phyloP scores from a whole-genome alignment of 2,329 filamentous ascomycete species.

The Trichophyton mentagrophytes region DNA sequence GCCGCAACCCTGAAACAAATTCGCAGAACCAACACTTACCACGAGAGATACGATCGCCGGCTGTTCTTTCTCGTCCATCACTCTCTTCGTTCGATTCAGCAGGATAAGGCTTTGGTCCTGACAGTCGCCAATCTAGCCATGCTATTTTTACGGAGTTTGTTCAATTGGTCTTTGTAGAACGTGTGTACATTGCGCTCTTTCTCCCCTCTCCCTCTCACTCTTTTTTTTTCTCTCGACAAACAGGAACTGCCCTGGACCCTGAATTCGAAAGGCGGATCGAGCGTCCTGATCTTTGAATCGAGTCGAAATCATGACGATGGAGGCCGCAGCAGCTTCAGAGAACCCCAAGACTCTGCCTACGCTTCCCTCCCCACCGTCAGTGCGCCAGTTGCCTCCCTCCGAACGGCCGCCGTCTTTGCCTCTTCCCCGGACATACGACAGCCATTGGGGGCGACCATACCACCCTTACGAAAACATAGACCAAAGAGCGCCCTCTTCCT shows the following conservation, averaged over 20 bases:
- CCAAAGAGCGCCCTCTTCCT: conserved; percentile 12
- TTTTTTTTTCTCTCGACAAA: background rate
- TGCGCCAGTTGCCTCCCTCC: conserved; percentile 9
- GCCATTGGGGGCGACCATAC: conserved; percentile 7
- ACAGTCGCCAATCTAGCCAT: background rate
- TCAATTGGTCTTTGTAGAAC: conserved; percentile 1
- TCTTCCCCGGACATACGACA: conserved; percentile 10
- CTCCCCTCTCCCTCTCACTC: too few relatives aligned
- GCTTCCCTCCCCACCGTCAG: conserved; percentile 4
- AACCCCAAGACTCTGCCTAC: background rate
- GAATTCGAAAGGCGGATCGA: background rate
- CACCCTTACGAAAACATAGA: conserved; percentile 9
- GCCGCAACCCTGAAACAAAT: background rate
- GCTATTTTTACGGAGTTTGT: background rate
- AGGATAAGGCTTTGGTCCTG: background rate
- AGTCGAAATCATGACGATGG: conserved; percentile 4
- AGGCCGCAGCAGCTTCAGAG: background rate
- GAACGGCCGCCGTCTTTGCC: conserved; percentile 7
- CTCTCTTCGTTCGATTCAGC: background rate
- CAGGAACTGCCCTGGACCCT: background rate
- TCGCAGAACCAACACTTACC: background rate
- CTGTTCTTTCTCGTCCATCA: background rate
- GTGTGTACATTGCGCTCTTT: background rate
- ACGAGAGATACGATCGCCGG: background rate
- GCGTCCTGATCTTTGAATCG: background rate